Percentiles rank a stretch among this genome's conserved stretches.
Evolutionary conservation across 116 monocot genomes (phyloP).

Genomic region (Posidonia oceanica): DNA sequence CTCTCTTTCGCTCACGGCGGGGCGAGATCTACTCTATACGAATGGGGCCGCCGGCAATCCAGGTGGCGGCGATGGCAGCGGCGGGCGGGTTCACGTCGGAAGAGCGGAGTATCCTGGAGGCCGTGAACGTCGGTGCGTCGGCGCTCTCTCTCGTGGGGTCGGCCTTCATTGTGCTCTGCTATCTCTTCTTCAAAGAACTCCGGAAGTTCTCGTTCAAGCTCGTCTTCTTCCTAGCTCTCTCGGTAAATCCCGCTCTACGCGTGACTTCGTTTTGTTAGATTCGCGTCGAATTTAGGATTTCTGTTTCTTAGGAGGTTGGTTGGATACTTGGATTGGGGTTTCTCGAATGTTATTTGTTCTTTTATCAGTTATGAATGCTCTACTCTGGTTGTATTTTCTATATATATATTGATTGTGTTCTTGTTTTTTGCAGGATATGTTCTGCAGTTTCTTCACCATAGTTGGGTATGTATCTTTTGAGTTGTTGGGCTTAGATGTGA

Average conservation of each 20-base stretch:
- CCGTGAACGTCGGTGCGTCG: slow-evolving; percentile 53
- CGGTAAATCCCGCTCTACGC: slow-evolving; percentile 28
- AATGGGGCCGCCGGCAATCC: slow-evolving; percentile 5
- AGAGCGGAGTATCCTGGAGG: slow-evolving; percentile 42
- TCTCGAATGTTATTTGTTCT: no score
- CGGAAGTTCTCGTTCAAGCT: slow-evolving; percentile 99
- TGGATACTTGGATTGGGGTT: no score
- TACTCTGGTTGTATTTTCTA: neutral
- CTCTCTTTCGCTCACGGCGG: no score
- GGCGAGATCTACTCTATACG: neutral
- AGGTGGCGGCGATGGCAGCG: slow-evolving; percentile 15
- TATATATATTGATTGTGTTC: neutral
- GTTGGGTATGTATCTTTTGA: slow-evolving; percentile 54
- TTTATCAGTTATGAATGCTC: no score
- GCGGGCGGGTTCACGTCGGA: slow-evolving; percentile 20
- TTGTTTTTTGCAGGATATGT: slow-evolving; percentile 73
- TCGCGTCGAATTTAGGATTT: neutral
- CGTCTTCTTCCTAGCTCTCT: slow-evolving; percentile 92
- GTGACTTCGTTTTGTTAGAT: neutral
- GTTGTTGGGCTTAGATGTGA: neutral
- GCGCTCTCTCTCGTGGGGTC: slow-evolving; percentile 72
- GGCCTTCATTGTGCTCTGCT: slow-evolving; percentile 89
- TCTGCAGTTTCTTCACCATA: slow-evolving; percentile 97
- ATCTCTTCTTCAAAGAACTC: slow-evolving; percentile 88
- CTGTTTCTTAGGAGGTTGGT: no score